These are phyloP conservation scores for Usnea hakonensis DNA, from an alignment of 495 filamentous ascomycete genomes.

Conservation along the genomic window DNA sequence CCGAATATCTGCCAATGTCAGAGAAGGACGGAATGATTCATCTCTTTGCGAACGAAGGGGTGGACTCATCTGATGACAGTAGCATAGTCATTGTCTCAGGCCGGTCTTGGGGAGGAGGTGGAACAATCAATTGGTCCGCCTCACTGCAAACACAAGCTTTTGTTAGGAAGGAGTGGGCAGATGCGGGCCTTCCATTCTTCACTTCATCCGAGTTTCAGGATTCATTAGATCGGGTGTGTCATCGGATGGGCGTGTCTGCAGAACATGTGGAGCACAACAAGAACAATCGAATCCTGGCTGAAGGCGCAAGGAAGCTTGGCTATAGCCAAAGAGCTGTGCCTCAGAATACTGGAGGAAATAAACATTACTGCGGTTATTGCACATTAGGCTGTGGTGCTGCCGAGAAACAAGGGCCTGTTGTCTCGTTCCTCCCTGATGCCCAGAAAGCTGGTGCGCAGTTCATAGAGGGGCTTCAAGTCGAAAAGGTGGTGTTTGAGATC, in stretches of 20 bases:
- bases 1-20: constrained; percentile 66
- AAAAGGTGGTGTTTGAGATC: constrained; percentile 59
- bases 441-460: constrained; percentile 65
- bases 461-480: constrained; percentile 66
- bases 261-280: constrained; percentile 61
- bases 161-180: constrained; percentile 77
- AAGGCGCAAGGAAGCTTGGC: constrained; percentile 69
- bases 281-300: constrained; percentile 58
- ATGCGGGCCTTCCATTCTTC: constrained; percentile 66
- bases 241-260: constrained; percentile 71
- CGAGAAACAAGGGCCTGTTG: constrained; percentile 70
- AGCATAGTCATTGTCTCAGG: constrained; percentile 57
- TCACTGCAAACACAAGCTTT: constrained; percentile 70
- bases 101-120: constrained; percentile 76
- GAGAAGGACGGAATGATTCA: constrained; percentile 46
- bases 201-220: constrained; percentile 66
- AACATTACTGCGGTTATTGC: constrained; percentile 76
- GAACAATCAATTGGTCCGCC: constrained; percentile 85
- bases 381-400: constrained; percentile 62
- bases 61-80: constrained; percentile 53
- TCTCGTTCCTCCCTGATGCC: constrained; percentile 73
- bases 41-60: constrained; percentile 56
- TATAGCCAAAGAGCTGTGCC: constrained; percentile 63
- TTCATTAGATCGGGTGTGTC: constrained; percentile 63
- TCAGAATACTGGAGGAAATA: constrained; percentile 64